Conservation (phyloP, 176 grass and related monocot genomes). For the Neostapfia colusana region DNA sequence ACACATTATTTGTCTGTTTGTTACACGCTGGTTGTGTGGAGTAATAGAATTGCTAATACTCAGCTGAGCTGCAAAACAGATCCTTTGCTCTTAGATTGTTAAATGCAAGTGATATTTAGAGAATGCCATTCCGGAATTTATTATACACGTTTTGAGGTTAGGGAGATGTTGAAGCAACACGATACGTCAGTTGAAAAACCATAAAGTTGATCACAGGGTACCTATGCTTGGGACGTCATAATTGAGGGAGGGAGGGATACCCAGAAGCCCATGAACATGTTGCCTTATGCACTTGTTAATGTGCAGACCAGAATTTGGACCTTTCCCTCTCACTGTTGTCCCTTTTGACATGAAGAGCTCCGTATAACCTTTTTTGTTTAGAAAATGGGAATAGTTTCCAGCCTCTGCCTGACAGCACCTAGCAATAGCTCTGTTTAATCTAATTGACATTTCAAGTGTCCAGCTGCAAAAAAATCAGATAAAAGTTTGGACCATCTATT, state of each 20-base stretch:
- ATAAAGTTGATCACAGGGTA: conserved; percentile 39
- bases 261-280: conserved; percentile 17
- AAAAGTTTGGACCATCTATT: conserved; percentile 2
- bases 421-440: conserved; percentile 17
- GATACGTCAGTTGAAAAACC: conserved; percentile 30
- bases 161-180: conserved; percentile 14
- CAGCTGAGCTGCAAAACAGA: background rate
- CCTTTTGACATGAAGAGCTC: background rate
- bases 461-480: conserved; percentile 10
- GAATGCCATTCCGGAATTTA: background rate
- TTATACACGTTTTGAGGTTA: conserved; percentile 26
- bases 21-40: background rate
- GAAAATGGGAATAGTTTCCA: background rate
- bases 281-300: conserved; percentile 36
- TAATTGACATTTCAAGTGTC: conserved; percentile 7
- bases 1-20: background rate
- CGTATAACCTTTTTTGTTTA: background rate
- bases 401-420: background rate
- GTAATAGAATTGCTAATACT: conserved; percentile 5
- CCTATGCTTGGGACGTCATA: conserved; percentile 25
- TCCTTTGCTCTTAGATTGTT: background rate
- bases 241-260: conserved; percentile 33
- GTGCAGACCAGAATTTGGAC: conserved; percentile 22
- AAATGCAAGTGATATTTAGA: conserved; percentile 26
- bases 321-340: background rate